phyloP scores from a whole-genome alignment of 495 filamentous ascomycete genomes.

The Aspergillus ellipticus region DNA sequence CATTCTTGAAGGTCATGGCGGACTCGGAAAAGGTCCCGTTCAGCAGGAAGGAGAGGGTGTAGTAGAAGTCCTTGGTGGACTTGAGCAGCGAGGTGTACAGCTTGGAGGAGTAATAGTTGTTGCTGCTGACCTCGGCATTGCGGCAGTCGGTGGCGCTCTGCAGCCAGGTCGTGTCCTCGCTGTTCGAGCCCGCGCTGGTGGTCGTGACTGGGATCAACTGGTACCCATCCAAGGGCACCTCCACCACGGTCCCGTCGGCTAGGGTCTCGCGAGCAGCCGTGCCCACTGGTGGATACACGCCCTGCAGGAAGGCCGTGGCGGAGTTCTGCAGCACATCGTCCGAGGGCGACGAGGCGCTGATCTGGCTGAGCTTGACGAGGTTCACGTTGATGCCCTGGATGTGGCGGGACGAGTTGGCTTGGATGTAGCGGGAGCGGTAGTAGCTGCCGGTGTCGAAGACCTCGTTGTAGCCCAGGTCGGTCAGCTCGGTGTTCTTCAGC shows the following conservation, averaged over 20 bases:
- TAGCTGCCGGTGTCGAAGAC: slow-evolving; percentile 58
- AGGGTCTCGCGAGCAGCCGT: slow-evolving; percentile 35
- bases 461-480: slow-evolving; percentile 58
- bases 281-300: slow-evolving; percentile 59
- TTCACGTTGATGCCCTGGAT: slow-evolving; percentile 57
- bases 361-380: slow-evolving; percentile 54
- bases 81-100: slow-evolving; percentile 52
- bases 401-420: slow-evolving; percentile 40
- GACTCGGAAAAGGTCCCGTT: slow-evolving; percentile 51
- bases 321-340: slow-evolving; percentile 62
- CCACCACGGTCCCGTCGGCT: slow-evolving; percentile 48
- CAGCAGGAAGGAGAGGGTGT: slow-evolving; percentile 56
- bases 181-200: slow-evolving; percentile 39
- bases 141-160: slow-evolving; percentile 56
- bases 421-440: slow-evolving; percentile 60
- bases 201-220: slow-evolving; percentile 55
- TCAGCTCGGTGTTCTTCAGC: slow-evolving; percentile 50
- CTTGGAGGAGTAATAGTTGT: slow-evolving; percentile 63
- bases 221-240: slow-evolving; percentile 56
- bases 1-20: slow-evolving; percentile 64
- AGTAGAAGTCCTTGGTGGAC: slow-evolving; percentile 62
- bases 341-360: slow-evolving; percentile 52
- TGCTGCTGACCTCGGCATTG: slow-evolving; percentile 62
- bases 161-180: slow-evolving; percentile 56
- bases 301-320: slow-evolving; percentile 56